phyloP scores from a whole-genome alignment of 495 filamentous ascomycete genomes.

The Aspergillus ellipticus region DNA sequence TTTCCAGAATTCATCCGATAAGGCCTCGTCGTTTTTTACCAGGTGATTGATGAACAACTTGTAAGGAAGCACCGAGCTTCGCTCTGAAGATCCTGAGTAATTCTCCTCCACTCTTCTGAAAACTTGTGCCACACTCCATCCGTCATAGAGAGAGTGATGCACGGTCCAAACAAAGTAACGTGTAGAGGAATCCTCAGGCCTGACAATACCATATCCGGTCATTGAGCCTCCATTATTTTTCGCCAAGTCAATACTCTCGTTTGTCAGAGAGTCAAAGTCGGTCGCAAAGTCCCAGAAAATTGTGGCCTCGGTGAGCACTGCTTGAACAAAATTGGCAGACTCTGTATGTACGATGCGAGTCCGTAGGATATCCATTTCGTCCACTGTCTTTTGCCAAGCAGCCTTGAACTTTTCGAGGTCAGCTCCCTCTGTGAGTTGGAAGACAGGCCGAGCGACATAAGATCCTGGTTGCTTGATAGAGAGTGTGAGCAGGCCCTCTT shows the following conservation, averaged over 20 bases:
- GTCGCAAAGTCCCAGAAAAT: slow-evolving; percentile 44
- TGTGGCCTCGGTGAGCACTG: slow-evolving; percentile 46
- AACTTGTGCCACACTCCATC: slow-evolving; percentile 60
- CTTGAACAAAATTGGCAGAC: slow-evolving; percentile 48
- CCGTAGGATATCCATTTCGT: slow-evolving; percentile 49
- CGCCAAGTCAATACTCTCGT: slow-evolving; percentile 37
- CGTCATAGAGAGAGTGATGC: slow-evolving; percentile 71
- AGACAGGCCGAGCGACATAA: slow-evolving; percentile 50
- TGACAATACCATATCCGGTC: slow-evolving; percentile 52
- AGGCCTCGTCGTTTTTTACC: slow-evolving; percentile 25
- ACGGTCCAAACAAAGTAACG: slow-evolving; percentile 57
- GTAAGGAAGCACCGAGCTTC: slow-evolving; percentile 27
- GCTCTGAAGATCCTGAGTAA: slow-evolving; percentile 21
- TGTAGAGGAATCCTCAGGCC: slow-evolving; percentile 18
- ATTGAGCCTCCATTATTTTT: slow-evolving; percentile 54
- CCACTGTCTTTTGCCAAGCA: slow-evolving; percentile 50
- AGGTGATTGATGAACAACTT: slow-evolving; percentile 43
- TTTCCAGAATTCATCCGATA: slow-evolving; percentile 45
- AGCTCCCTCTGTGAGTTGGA: slow-evolving; percentile 38
- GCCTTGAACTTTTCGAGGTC: slow-evolving; percentile 46
- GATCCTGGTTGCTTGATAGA: slow-evolving; percentile 51
- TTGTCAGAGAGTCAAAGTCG: slow-evolving; percentile 43
- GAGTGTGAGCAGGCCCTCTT: slow-evolving; percentile 64
- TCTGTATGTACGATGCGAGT: slow-evolving; percentile 54
- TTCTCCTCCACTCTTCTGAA: slow-evolving; percentile 52